Base-by-base conservation (phyloP, 257 asterid species). In the Galeopsis tetrahit region DNA sequence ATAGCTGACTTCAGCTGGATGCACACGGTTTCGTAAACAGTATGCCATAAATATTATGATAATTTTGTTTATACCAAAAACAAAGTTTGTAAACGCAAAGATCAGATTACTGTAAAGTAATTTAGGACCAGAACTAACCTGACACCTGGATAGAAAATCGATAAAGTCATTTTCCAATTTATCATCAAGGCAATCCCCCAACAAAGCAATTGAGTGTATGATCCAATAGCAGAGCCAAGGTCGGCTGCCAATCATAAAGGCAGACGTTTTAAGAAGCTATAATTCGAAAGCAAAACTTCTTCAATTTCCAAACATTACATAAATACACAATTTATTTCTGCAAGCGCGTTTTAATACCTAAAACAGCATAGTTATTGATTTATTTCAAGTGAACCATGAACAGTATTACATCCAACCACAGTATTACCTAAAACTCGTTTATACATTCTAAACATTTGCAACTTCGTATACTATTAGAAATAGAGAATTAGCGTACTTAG, bases 211-310 rank as follows among this genome's bases (percentile, higher is more conserved):
- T 7, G 99, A 86, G 70, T 95, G 99, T 62, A 90, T 84, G 72
- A 82, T 88, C 99, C 99, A 92, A 78, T 95, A 95, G 84, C 98
- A 92, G 68, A 95, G 75, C 99, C 99, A 95, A 64, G 98, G 99
- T 63, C 99, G 99, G 76, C 99, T 95, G 82, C 13, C 43, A 33
- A 79, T 49, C 66, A 74, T 46, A 75, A 81, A 82, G 17, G 10
- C 63, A 59, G 32, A 63, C 58, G 28, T n/a, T 43, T 11, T 31
- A 55, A 43, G 43, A 79, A 51, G 65, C 63, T 15, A 15, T 4
- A 21, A 17, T 38, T 44, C 66, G 62, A 63, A 68, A 46, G 38
- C 7, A 56, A 69, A 42, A 44, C 43, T 46, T 36, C 58, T 68
- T 57, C 31, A 65, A 73, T 7, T 49, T 33, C 5, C 59, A 36